Evolutionary conservation across 2,329 filamentous ascomycete genomes (phyloP), one percentile per base, ranked within the genome.

Genomic region (Diplodia scrobiculata): DNA sequence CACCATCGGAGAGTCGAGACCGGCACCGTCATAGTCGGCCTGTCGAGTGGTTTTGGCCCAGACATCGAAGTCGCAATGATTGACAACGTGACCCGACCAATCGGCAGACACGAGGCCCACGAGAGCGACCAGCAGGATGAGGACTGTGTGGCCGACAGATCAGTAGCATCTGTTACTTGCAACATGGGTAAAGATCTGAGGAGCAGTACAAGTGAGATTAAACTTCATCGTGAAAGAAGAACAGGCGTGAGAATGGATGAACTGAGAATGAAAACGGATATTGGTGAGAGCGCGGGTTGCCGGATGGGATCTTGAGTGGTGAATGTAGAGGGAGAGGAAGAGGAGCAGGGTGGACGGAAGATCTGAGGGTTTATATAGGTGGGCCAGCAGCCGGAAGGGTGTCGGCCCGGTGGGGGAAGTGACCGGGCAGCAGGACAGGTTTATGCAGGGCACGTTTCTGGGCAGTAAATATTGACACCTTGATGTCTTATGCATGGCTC

Each of bases 271-370:
- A 27, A 29, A n/a, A 17, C 1, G 1, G n/a, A 11, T 5, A 1
- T 19, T 17, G 29, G 25, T 14, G 27, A 21, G 14, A n/a, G 25
- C 38, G n/a, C 21, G 17, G 32, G 11, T 19, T 48, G 55, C 6
- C 10, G 45, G 34, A 32, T 5, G n/a, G 14, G 17, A 3, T 13
- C 51, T 32, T 19, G 51, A 19, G 41, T n/a, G 17, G 58, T 19
- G 14, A 29, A 50, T 34, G 27, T n/a, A 50, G 58, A 50, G 45
- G 27, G n/a, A 60, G 27, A 45, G 27, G 55, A 29, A 58, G 53
- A 36, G 5, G 10, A 17, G 5, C 34, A 21, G 34, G n/a, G n/a
- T 17, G 29, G 3, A 32, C n/a, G n/a, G 32, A 29, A 29, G 32
- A 14, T 19, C 17, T 10, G 9, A 9, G 17, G 32, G 32, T 19